phyloP scores from a whole-genome alignment of 306 rosid genomes.

The Fagus crenata region DNA sequence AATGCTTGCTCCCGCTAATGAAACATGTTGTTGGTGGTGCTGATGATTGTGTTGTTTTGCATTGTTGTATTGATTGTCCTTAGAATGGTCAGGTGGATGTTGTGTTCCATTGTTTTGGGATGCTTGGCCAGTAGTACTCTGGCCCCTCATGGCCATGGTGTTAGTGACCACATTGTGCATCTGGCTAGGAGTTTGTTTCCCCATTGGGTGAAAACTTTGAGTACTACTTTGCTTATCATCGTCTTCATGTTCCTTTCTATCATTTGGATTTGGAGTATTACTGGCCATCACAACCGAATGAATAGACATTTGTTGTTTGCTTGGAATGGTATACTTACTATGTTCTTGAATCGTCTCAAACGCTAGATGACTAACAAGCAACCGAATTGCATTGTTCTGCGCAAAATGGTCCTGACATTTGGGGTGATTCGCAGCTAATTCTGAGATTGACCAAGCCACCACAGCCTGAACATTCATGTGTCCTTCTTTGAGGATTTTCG shows the following conservation, averaged over 20 bases:
- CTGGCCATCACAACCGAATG: conserved; percentile 42
- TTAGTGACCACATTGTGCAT: conserved; percentile 23
- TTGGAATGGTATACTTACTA: conserved; percentile 38
- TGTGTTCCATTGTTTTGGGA: neutral
- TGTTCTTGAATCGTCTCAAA: conserved; percentile 54
- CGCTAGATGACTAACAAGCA: no score
- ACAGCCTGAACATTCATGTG: conserved; percentile 50
- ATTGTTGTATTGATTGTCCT: neutral
- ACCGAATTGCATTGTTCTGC: no score
- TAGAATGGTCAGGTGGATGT: neutral
- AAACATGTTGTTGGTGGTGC: conserved; percentile 9
- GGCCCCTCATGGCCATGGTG: conserved; percentile 27
- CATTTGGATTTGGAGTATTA: no score
- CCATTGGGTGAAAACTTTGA: no score
- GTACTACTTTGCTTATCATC: no score
- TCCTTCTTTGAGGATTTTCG: conserved; percentile 52
- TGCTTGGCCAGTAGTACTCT: neutral
- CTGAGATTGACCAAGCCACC: no score
- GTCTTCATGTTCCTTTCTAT: no score
- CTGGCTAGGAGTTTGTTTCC: conserved; percentile 6
- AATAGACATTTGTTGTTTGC: conserved; percentile 37
- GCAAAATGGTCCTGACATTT: no score
- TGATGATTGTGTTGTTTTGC: conserved; percentile 4
- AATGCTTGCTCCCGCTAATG: conserved; percentile 30
- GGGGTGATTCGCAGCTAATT: no score